These are phyloP conservation scores for Knufia fluminis DNA, from an alignment of 2,329 filamentous ascomycete genomes.

Conservation along the genomic window DNA sequence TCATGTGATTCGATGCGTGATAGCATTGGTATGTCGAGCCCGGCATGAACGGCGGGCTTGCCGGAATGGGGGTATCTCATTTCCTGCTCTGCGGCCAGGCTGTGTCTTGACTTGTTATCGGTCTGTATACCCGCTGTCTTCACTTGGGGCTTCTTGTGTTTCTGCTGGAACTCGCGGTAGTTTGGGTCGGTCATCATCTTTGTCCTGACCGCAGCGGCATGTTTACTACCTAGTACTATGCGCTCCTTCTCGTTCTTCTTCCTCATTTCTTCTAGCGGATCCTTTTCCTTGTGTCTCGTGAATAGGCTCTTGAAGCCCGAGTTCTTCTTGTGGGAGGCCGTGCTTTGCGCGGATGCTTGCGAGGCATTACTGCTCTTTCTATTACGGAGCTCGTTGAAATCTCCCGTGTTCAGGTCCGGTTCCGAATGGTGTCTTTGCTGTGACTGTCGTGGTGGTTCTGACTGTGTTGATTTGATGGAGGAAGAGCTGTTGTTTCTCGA, in stretches of 20 bases:
- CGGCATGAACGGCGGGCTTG: slow-evolving; percentile 12
- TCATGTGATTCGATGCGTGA: slow-evolving; percentile 18
- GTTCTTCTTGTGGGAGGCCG: neutral
- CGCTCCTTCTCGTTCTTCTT: neutral
- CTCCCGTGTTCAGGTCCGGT: neutral
- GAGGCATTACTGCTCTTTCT: neutral
- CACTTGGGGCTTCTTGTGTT: slow-evolving; percentile 1
- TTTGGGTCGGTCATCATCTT: slow-evolving; percentile 5
- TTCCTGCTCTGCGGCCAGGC: slow-evolving; percentile 14
- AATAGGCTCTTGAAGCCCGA: neutral
- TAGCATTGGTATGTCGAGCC: slow-evolving; percentile 13
- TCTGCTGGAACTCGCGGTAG: slow-evolving; percentile 2
- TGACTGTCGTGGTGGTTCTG: neutral
- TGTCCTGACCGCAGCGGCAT: slow-evolving; percentile 4
- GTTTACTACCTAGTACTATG: neutral
- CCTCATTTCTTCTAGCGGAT: neutral
- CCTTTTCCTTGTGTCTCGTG: slow-evolving; percentile 4
- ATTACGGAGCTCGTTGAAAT: neutral
- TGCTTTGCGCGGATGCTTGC: neutral
- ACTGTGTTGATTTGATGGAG: slow-evolving; percentile 4
- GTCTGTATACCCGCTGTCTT: slow-evolving; percentile 1
- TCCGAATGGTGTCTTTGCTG: neutral
- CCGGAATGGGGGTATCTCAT: slow-evolving; percentile 20
- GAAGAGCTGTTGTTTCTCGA: slow-evolving; percentile 7
- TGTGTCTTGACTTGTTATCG: neutral